Percentiles rank a stretch among this genome's conserved stretches.
These are phyloP conservation scores for Podospora comata DNA, from an alignment of 495 filamentous ascomycete species.

Conservation along the genomic window DNA sequence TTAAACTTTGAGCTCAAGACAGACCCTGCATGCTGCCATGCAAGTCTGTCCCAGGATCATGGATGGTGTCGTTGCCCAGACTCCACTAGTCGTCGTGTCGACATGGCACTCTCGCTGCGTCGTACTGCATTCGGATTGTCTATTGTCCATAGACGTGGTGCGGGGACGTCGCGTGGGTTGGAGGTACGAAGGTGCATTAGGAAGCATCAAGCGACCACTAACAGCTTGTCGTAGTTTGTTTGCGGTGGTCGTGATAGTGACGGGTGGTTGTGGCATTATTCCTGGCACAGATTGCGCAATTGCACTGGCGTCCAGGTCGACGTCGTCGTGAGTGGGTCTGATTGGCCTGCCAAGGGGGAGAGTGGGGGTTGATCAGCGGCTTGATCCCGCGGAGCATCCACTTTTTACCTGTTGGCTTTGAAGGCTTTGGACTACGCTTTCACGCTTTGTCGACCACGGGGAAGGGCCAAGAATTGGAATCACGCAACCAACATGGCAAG, in stretches of 20 bases:
- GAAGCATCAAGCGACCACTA: not conserved
- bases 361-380: not conserved
- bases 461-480: not conserved
- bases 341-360: not conserved
- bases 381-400: not conserved
- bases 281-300: constrained; percentile 3
- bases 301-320: not conserved
- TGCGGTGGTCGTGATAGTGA: not conserved
- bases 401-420: not conserved
- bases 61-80: not conserved
- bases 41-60: not conserved
- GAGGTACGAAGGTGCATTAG: not conserved
- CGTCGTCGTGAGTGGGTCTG: not conserved
- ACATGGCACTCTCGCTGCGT: not conserved
- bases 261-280: not conserved
- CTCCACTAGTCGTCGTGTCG: not conserved
- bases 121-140: not conserved
- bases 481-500: not conserved
- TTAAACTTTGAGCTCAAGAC: not conserved
- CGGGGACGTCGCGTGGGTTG: not conserved
- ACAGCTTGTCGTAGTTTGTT: not conserved
- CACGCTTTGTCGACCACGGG: not conserved
- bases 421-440: no score
- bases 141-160: not conserved
- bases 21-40: not conserved